Evolutionary conservation across 1,284 basidiomycete genomes (phyloP), one percentile per base, ranked within the genome.

Genomic region (Bjerkandera adusta): DNA sequence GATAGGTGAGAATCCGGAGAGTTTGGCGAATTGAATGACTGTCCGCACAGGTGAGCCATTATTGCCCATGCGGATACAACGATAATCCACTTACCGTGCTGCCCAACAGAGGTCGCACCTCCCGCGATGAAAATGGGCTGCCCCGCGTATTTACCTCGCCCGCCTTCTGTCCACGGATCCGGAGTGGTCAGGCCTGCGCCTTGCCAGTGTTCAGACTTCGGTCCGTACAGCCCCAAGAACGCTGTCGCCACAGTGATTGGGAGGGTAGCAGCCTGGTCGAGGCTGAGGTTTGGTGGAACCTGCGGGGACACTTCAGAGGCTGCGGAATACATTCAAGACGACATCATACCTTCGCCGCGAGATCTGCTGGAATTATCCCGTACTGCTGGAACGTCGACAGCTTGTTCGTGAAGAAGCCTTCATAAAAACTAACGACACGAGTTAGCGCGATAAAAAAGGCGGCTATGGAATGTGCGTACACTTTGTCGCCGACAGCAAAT

Each of bases 401-500:
- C 4, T 52, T 45, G 36, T 51, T 39, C 3, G 26, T 52, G 30
- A 10, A 48, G 34, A 27, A 39, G 16, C 50, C 50, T 26, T 48
- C 47, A 32, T 48, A 40, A n/a, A 51, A 22, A 5, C 50, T 51
- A 13, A 4, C 16, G 20, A n/a, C n/a, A n/a, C n/a, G n/a, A n/a
- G 21, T 41, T 2, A 38, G 26, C 32, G 21, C 34, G 18, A 33
- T 15, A 4, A 21, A 26, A 7, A 33, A 20, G 13, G 18, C 15
- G 16, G 6, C 10, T n/a, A 26, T 32, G n/a, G n/a, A 5, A 37
- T 10, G 18, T 3, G 43, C 71, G 55, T 61, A 79, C 78, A 85
- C 76, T 58, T 72, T 68, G 57, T 86, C 81, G 4, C 83, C 82
- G 26, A 75, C 70, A 38, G 67, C 63, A 57, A 82, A 70, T 26